phyloP scores from a whole-genome alignment of 2,329 filamentous ascomycete species.

The Trichoderma koningii region DNA sequence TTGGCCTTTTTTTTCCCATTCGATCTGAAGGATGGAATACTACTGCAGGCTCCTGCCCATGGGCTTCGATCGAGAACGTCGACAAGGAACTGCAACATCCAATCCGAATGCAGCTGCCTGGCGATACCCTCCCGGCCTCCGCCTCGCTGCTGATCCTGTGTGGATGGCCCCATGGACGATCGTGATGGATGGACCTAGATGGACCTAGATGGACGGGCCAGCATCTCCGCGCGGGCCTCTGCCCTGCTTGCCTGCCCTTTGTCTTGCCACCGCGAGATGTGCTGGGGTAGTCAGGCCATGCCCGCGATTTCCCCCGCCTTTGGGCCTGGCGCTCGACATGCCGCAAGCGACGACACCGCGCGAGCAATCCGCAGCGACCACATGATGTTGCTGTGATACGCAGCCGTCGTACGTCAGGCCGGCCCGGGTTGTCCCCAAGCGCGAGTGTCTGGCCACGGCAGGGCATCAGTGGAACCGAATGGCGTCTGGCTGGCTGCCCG shows the following conservation, averaged over 20 bases:
- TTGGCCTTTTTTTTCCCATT: background rate
- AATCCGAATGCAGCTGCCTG: constrained; percentile 20
- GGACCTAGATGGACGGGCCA: background rate
- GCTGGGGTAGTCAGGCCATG: constrained; percentile 14
- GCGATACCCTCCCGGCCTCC: constrained; percentile 9
- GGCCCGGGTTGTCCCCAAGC: background rate
- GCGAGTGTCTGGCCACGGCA: background rate
- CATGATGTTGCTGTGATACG: constrained; percentile 23
- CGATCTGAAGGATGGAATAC: background rate
- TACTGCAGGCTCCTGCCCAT: background rate
- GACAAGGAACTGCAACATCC: constrained; percentile 17
- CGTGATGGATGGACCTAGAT: background rate
- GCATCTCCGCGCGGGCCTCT: background rate
- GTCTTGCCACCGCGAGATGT: constrained; percentile 20
- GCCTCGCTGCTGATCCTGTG: constrained; percentile 5
- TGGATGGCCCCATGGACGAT: constrained; percentile 11
- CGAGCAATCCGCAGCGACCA: constrained; percentile 16
- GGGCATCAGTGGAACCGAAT: constrained; percentile 5
- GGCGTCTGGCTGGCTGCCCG: constrained; percentile 11
- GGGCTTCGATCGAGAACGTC: constrained; percentile 16
- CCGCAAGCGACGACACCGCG: constrained; percentile 19
- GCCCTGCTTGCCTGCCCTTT: background rate
- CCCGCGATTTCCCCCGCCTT: constrained; percentile 1
- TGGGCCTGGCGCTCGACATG: background rate
- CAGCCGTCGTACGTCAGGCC: constrained; percentile 20